Evolutionary conservation across 306 rosid genomes (phyloP).

Genomic region (Dryas alaskensis): DNA sequence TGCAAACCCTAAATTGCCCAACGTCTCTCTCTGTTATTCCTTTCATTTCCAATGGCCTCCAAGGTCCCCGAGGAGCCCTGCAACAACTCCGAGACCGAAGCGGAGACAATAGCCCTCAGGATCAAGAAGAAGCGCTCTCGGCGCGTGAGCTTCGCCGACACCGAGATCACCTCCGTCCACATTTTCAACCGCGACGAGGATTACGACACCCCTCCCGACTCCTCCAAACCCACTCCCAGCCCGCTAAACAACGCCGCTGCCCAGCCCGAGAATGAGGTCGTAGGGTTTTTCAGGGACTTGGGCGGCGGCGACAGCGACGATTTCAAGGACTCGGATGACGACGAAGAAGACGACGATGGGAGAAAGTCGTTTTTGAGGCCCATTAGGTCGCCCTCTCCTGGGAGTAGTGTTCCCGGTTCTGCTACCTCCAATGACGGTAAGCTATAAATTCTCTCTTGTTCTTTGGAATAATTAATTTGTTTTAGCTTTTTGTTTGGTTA

Average conservation of each 20-base stretch:
- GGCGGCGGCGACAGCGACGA: constrained; percentile 56
- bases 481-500: not conserved
- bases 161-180: constrained; percentile 91
- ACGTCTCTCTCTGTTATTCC: not conserved
- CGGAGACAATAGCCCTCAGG: constrained; percentile 40
- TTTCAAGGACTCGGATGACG: constrained; percentile 35
- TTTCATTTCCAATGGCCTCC: constrained; percentile 45
- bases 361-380: constrained; percentile 46
- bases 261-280: constrained; percentile 20
- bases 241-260: constrained; percentile 18
- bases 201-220: constrained; percentile 45
- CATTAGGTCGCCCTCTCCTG: constrained; percentile 49
- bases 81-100: constrained; percentile 57
- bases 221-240: constrained; percentile 33
- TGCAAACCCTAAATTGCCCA: constrained; percentile 23
- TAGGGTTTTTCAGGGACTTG: constrained; percentile 59
- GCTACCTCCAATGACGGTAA: constrained; percentile 47
- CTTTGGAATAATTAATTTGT: not conserved
- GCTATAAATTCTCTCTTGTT: not conserved
- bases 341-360: constrained; percentile 23
- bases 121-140: constrained; percentile 58
- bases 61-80: constrained; percentile 36
- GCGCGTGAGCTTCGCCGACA: constrained; percentile 94
- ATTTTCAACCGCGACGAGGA: constrained; percentile 73
- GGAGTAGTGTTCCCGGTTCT: constrained; percentile 44